phyloP scores from a whole-genome alignment of 495 filamentous ascomycete genomes.

The Cercophora newfieldiana region DNA sequence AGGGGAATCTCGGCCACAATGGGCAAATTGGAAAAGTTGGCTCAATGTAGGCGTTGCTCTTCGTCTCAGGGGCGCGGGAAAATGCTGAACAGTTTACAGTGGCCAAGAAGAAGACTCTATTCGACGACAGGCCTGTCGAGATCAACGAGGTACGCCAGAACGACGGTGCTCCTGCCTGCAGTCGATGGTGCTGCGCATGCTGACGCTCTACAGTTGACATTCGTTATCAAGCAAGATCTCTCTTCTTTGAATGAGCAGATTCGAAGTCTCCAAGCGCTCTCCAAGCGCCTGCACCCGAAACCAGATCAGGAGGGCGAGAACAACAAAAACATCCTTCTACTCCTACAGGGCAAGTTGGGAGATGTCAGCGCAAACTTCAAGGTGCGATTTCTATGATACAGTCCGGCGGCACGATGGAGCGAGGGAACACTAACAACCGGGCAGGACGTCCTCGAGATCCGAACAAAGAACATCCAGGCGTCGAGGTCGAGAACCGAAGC shows the following conservation, averaged over 20 bases:
- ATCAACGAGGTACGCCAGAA: conserved; percentile 81
- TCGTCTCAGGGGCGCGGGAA: neutral
- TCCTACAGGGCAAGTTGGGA: conserved; percentile 92
- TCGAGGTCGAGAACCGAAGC: conserved; percentile 90
- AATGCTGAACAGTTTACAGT: conserved; percentile 50
- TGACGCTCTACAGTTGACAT: conserved; percentile 28
- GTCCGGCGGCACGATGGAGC: too few species aligned
- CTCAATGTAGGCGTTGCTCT: conserved; percentile 62
- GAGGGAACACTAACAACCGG: neutral
- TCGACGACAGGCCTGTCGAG: conserved; percentile 94
- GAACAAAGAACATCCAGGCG: conserved; percentile 98
- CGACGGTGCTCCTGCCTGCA: neutral
- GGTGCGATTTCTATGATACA: conserved; percentile 34
- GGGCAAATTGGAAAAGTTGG: conserved; percentile 88
- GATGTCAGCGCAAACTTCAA: conserved; percentile 95
- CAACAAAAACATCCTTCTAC: conserved; percentile 93
- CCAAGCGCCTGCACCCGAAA: conserved; percentile 67
- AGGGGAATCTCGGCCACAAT: conserved; percentile 88
- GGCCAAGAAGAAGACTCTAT: conserved; percentile 93
- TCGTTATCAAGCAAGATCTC: conserved; percentile 96
- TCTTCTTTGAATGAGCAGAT: conserved; percentile 87
- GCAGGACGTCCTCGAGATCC: conserved; percentile 83
- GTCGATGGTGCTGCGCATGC: neutral
- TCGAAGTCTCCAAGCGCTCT: conserved; percentile 70
- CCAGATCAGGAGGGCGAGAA: conserved; percentile 90